Base-by-base conservation (phyloP, 495 filamentous ascomycete genomes). In the Hypomontagnella submonticulosa region DNA sequence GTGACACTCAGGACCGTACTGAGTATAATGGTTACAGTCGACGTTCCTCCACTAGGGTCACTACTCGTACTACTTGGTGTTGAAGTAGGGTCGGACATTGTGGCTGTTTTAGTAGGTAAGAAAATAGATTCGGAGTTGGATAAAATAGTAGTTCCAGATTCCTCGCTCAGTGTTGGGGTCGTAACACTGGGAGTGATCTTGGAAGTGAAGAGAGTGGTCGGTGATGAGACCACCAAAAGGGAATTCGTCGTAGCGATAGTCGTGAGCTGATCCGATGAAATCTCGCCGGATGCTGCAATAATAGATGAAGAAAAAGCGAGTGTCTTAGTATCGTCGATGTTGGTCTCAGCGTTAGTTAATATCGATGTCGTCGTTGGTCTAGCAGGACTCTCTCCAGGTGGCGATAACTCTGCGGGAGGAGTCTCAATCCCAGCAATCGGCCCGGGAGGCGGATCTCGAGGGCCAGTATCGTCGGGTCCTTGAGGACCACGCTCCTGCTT, bases 1-100 rank as follows among this genome's bases (percentile, higher is more conserved):
- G 76, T 58, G 6, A 72, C 71, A 34, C 78, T 75, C 37, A 81
- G 69, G 7, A 81, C 73, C 12, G 73, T 78, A 66, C 77, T 80
- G 46, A 82, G 72, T 13, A 69, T 73, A 58, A 82, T 80, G 6
- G 66, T 69, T 51, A 56, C 41, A 9, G 56, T 69, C 10, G 60
- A 57, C 20, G 4, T 57, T 16, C 60, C 51, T 1, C 23, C 41
- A 32, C 34, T 55, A 18, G 10, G 20, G 23, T 33, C 40, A 33
- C 58, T 54, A 58, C 48, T 69, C 15, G 5, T 37, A 42, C 55
- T 61, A 16, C 44, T 64, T n/a, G 66, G 33, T 23, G 60, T 59
- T 30, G 60, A 38, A 12, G 59, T 33, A 40, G 55, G 36, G 42
- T 30, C 46, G 30, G 59, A 48, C 66, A 69, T 69, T 15, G 55